These are phyloP conservation scores for Xylaria hypoxylon DNA, from an alignment of 2,329 filamentous ascomycete species.

Conservation along the genomic window DNA sequence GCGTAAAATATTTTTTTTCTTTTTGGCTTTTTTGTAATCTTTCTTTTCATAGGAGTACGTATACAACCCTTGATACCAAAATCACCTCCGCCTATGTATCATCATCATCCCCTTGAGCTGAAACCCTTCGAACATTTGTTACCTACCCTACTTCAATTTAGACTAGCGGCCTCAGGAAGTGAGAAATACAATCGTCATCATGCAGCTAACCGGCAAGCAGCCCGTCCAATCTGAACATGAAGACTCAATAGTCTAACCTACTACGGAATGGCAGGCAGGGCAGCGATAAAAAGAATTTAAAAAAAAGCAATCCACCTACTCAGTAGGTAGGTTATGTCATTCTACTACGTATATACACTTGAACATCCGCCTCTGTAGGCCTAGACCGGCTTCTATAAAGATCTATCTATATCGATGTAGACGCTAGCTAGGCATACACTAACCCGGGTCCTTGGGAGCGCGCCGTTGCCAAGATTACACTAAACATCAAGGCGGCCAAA, in stretches of 20 bases:
- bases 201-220: conserved; percentile 2
- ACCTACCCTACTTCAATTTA: not conserved
- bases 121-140: not conserved
- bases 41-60: not conserved
- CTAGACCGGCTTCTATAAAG: not conserved
- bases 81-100: conserved; percentile 1
- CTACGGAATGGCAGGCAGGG: not conserved
- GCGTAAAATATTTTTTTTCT: not conserved
- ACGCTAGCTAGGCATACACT: not conserved
- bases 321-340: not conserved
- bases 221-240: not conserved
- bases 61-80: not conserved
- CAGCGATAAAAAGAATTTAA: conserved; percentile 2
- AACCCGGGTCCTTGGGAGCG: conserved; percentile 1
- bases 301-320: conserved; percentile 3
- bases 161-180: conserved; percentile 14
- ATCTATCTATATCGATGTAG: not conserved
- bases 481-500: not conserved
- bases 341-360: too few species aligned
- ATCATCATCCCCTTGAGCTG: not conserved
- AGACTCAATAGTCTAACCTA: not conserved
- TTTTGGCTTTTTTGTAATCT: too few species aligned
- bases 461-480: conserved; percentile 1
- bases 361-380: not conserved
- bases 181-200: not conserved